These are phyloP conservation scores for Fonsecaea nubica DNA, from an alignment of 2,329 filamentous ascomycete genomes.

Conservation along the genomic window DNA sequence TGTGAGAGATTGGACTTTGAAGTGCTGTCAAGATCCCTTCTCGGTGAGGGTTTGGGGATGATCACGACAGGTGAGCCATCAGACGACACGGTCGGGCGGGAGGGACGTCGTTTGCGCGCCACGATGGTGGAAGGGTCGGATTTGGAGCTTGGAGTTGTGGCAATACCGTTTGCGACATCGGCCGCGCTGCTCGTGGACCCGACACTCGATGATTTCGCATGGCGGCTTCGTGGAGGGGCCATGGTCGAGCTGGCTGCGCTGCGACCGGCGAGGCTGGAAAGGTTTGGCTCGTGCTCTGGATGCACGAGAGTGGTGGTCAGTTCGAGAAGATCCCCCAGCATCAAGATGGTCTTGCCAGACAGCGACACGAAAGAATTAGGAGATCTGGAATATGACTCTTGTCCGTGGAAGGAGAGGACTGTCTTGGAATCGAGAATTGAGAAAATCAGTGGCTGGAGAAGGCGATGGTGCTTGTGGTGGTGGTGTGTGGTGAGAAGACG, in stretches of 20 bases:
- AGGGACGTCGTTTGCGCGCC: slow-evolving; percentile 24
- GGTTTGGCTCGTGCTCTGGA: slow-evolving; percentile 27
- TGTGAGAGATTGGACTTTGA: not conserved
- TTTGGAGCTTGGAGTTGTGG: slow-evolving; percentile 19
- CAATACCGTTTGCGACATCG: slow-evolving; percentile 18
- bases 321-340: slow-evolving; percentile 36
- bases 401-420: not conserved
- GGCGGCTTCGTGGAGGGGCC: slow-evolving; percentile 32
- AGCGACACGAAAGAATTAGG: not conserved
- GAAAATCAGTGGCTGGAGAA: slow-evolving; percentile 27
- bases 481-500: slow-evolving; percentile 2
- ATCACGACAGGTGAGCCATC: slow-evolving; percentile 25
- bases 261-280: slow-evolving; percentile 15
- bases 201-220: slow-evolving; percentile 31
- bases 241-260: slow-evolving; percentile 21
- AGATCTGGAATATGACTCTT: not conserved
- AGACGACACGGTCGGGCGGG: slow-evolving; percentile 24
- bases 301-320: slow-evolving; percentile 34
- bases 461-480: slow-evolving; percentile 1
- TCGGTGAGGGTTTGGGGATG: slow-evolving; percentile 10
- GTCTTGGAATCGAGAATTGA: not conserved
- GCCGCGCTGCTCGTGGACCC: slow-evolving; percentile 24
- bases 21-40: not conserved
- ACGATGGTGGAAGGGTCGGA: slow-evolving; percentile 10
- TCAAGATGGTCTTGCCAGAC: slow-evolving; percentile 12